Evolutionary conservation across 352 stramenopile genomes (phyloP).

Genomic region (Phytopythium mirpurense): DNA sequence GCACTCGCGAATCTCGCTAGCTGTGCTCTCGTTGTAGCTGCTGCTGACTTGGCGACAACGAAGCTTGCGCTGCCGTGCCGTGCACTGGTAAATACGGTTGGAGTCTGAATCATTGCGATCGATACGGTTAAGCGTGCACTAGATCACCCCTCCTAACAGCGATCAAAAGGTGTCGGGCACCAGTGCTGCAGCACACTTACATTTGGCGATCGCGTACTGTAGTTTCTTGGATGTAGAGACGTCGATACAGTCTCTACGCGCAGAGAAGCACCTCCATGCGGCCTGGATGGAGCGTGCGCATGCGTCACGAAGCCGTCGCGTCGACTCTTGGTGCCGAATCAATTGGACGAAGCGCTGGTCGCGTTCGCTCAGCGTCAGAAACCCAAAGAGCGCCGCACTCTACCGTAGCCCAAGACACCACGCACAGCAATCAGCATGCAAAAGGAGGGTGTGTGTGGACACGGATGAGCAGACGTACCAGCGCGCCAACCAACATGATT

Average conservation of each 20-base stretch:
- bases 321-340: slow-evolving; percentile 37
- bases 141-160: too few relatives aligned
- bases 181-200: slow-evolving; percentile 19
- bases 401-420: too few relatives aligned
- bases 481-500: slow-evolving; percentile 61
- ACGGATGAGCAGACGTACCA: too few relatives aligned
- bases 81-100: slow-evolving; percentile 26
- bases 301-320: slow-evolving; percentile 29
- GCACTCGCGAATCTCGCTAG: slow-evolving; percentile 35
- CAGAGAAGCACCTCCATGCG: slow-evolving; percentile 33
- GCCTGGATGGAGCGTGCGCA: slow-evolving; percentile 63
- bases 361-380: slow-evolving; percentile 46
- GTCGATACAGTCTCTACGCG: not conserved
- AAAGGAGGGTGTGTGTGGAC: too few relatives aligned
- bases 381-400: slow-evolving; percentile 62
- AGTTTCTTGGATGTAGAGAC: not conserved
- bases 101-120: slow-evolving; percentile 11
- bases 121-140: not conserved
- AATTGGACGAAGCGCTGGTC: slow-evolving; percentile 59
- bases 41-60: slow-evolving; percentile 33
- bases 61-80: slow-evolving; percentile 39
- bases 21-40: slow-evolving; percentile 31
- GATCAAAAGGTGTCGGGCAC: too few relatives aligned
- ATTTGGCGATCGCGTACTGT: slow-evolving; percentile 10
- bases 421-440: too few relatives aligned